Percentiles rank a stretch among this genome's conserved stretches.
Conservation (phyloP, 2,329 filamentous ascomycete genomes). For the Emergomyces orientalis region DNA sequence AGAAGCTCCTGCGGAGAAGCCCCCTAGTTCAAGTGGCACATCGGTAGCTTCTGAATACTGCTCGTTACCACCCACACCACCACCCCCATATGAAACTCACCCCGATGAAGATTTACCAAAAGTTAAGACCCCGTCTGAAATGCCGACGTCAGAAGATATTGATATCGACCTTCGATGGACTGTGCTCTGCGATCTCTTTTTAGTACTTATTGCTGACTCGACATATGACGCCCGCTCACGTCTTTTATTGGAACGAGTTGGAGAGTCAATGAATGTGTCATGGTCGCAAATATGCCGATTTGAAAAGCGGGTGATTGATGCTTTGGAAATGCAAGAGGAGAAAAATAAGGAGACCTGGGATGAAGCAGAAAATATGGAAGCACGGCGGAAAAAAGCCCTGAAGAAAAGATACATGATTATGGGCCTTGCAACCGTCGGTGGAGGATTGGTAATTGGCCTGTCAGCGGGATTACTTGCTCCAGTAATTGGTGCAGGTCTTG, state of each 20-base stretch:
- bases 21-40: constrained; percentile 19
- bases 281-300: constrained; percentile 95
- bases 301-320: constrained; percentile 93
- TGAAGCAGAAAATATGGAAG: constrained; percentile 87
- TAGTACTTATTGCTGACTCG: constrained; percentile 93
- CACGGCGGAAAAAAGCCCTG: constrained; percentile 66
- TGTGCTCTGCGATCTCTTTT: constrained; percentile 87
- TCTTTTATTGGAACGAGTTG: constrained; percentile 72
- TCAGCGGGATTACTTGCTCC: constrained; percentile 87
- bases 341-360: constrained; percentile 97
- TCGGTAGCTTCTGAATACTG: constrained; percentile 29
- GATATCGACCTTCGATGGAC: constrained; percentile 98
- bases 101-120: constrained; percentile 64
- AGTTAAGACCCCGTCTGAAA: constrained; percentile 71
- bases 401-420: constrained; percentile 86
- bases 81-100: constrained; percentile 49
- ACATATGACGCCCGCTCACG: constrained; percentile 85
- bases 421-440: constrained; percentile 92
- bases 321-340: constrained; percentile 92
- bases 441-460: constrained; percentile 86
- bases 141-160: constrained; percentile 71
- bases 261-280: constrained; percentile 65
- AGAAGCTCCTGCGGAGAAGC: constrained; percentile 20
- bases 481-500: constrained; percentile 86
- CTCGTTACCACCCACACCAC: constrained; percentile 42